Evolutionary conservation across 2,329 filamentous ascomycete species (phyloP), one percentile per base, ranked within the genome.

Genomic region (Iodosphaeria phyllophila): DNA sequence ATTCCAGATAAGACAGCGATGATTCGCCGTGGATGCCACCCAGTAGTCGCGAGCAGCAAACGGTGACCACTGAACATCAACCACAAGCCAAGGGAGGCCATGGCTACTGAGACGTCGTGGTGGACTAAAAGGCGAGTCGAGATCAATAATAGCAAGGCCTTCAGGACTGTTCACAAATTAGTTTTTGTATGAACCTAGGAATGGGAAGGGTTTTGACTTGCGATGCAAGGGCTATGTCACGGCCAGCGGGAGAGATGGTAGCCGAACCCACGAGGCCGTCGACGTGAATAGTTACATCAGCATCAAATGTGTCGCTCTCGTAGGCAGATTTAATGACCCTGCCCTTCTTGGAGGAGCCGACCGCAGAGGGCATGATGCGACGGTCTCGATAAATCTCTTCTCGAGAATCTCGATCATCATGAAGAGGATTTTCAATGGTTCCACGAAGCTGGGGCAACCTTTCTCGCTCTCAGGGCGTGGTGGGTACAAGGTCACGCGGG

Each of bases 51-150:
- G 69, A 12, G 67, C 70, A 8, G 84, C 78, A 46, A 93, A 92
- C 1, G 86, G 86, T 8, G 82, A 92, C 86, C 86, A 93, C 49
- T 93, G 86, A 16, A 92, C 84, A 48, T 93, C 86, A 8, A 86
- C 83, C 5, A 92, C 84, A 25, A 92, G 72, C 82, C 84, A 93
- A n/a, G 80, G 76, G 21, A 82, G 73, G 28, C 80, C 76, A 49
- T 92, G 80, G 32, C 76, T 76, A 37, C 62, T 64, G 23, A 93
- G 62, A 39, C 83, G 75, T 11, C 83, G 74, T 11, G 86, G 86
- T 7, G 77, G 75, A 30, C 76, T 89, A 44, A 83, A 89, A 1
- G 82, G 82, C 8, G 74, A 83, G 51, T 93, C 84, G 23, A 93
- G 60, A 40, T 93, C 84, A 41, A 93, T 84, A 36, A 93, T 82